Base-by-base conservation (phyloP, 768 basidiomycete genomes). In the Mycena crocata region DNA sequence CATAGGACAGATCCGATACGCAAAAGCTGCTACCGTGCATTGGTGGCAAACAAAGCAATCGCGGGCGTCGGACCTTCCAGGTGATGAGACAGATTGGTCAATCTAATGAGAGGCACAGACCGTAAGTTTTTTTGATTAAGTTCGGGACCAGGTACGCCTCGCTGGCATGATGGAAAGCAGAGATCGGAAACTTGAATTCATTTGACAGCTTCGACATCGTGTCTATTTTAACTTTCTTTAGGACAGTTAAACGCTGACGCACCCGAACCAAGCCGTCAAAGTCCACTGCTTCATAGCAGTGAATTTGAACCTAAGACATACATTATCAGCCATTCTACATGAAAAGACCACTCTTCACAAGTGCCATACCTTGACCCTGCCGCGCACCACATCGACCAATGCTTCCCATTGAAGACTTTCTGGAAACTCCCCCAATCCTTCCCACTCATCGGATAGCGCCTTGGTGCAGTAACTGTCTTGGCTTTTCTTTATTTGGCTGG, bases 131-230 rank as follows among this genome's bases (percentile, higher is more conserved):
- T 76, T 93, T 93, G 58, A 94, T 81, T 1, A 92, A 75, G 32
- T 88, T 87, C 3, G 93, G 90, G n/a, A 94, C 91, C 35, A 94
- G 88, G 70, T 91, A 94, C 0, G 92, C 86, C 67, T 93, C 90
- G 40, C 88, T 87, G 1, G 93, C 92, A 69, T 93, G 93, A 70
- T 93, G 93, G 76, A 93, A 87, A 0, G 90, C 89, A 0, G 91
- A 86, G 30, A 93, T 81, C 0, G 89, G 86, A 77, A 92, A 92
- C 65, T 92, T 80, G 81, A 94, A 94, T 69, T 95, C 93, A 75
- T 94, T 92, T n/a, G 91, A 87, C 3, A 94, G 81, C 84, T 92
- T 3, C 39, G 13, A n/a, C 3, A 26, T 17, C n/a, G n/a, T n/a
- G n/a, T n/a, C n/a, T n/a, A 26, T 34, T 57, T 19, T 35, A 55